Base-by-base conservation (phyloP, 345 rosid species). In the Citrus trifoliata region DNA sequence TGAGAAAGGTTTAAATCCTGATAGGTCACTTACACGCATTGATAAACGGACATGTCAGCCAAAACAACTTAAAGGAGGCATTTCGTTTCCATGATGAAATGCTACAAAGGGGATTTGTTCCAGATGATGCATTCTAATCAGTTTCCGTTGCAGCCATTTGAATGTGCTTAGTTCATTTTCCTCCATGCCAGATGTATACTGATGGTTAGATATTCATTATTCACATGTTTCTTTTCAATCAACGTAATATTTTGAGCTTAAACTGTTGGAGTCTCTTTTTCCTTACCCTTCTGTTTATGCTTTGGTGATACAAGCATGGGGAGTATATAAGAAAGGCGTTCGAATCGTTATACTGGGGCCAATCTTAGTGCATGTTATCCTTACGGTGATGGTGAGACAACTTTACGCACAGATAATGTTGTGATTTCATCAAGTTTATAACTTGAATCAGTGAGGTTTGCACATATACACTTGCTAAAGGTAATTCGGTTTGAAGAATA, bases 81-180 rank as follows among this genome's bases (percentile, higher is more conserved):
- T 37, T 37, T 37, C 40, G 40, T 37, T 37, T 37, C 40, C 40
- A 37, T 37, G 40, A 37, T 37, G 40, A 37, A 37, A 37, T 37
- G 40, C 40, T 37, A 37, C 40, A 37, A 37, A 38, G 90, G 80
- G 97, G 98, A 19, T 89, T 95, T 80, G 90, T 89, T 71, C 98
- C 95, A 9, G 98, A 95, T 75, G 97, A 88, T 80, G 74, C 82
- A 24, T 93, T 89, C 75, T 75, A 46, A 64, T 42, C 67, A 73
- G 64, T 59, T 73, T 75, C 33, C 10, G 14, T 53, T 70, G 55
- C 30, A 24, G 62, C 33, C 68, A 19, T 35, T 66, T 48, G 42
- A 27, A 51, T 25, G 60, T 24, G 59, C 8, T 22, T 19, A 22
- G 35, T 82, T 65, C 32, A 53, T 62, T 35, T 55, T 61, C 56